Percentiles rank a stretch among this genome's conserved stretches.
phyloP scores from a whole-genome alignment of 768 basidiomycete genomes.

The Lentinula raphanica region DNA sequence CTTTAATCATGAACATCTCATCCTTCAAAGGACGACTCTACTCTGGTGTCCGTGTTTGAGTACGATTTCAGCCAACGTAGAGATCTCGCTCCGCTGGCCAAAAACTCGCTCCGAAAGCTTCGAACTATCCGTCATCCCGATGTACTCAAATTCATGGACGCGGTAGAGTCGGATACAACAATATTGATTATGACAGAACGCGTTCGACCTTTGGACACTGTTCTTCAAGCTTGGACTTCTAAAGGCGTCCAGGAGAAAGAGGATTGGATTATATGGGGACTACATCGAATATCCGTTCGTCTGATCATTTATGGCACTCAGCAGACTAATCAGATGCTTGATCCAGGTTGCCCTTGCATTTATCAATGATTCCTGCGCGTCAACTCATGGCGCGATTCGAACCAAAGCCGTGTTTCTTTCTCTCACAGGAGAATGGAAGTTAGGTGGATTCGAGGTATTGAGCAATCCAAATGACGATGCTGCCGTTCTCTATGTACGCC shows the following conservation, averaged over 20 bases:
- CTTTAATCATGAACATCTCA: slow-evolving; percentile 5
- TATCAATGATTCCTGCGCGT: slow-evolving; percentile 76
- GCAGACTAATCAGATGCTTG: slow-evolving; percentile 8
- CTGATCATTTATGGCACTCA: neutral
- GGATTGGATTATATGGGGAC: slow-evolving; percentile 91
- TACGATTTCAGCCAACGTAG: slow-evolving; percentile 74
- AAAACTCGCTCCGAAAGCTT: slow-evolving; percentile 86
- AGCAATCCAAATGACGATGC: slow-evolving; percentile 78
- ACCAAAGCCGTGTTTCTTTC: slow-evolving; percentile 84
- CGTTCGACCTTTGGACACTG: slow-evolving; percentile 65
- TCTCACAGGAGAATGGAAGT: slow-evolving; percentile 92
- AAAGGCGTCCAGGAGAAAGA: slow-evolving; percentile 64
- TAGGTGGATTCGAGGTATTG: slow-evolving; percentile 90
- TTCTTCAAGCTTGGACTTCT: slow-evolving; percentile 57
- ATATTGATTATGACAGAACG: slow-evolving; percentile 95
- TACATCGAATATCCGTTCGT: slow-evolving; percentile 84
- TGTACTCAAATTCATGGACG: slow-evolving; percentile 93
- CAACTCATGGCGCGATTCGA: slow-evolving; percentile 79
- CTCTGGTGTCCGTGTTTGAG: slow-evolving; percentile 84
- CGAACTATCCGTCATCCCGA: slow-evolving; percentile 93
- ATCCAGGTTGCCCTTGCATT: slow-evolving; percentile 82
- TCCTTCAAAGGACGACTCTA: slow-evolving; percentile 73
- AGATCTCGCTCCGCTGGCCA: slow-evolving; percentile 68
- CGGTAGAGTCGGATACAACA: slow-evolving; percentile 79
- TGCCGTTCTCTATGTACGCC: slow-evolving; percentile 74